These are phyloP conservation scores for Pyracantha coccinea DNA, from an alignment of 331 rosid genomes.

Conservation along the genomic window DNA sequence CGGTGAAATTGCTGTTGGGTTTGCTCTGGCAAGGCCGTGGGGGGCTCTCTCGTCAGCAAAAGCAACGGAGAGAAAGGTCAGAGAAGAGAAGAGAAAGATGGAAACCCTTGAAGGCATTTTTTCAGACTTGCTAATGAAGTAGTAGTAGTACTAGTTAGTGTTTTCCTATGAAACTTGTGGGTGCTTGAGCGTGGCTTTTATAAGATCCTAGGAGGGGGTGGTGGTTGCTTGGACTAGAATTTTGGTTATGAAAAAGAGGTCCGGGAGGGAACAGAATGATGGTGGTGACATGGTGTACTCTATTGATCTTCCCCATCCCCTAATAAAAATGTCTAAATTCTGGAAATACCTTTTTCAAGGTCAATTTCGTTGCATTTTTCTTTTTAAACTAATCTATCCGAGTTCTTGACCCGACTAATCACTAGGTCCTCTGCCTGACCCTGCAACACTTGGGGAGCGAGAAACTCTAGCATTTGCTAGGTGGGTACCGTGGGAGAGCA, in stretches of 20 bases:
- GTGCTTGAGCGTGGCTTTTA: conserved; percentile 37
- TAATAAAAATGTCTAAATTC: neutral
- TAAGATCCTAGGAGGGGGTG: conserved; percentile 33
- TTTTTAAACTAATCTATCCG: no score
- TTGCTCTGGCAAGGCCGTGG: conserved; percentile 60
- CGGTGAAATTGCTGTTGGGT: conserved; percentile 56
- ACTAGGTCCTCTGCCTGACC: no score
- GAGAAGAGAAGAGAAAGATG: conserved; percentile 33
- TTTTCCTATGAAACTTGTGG: conserved; percentile 31
- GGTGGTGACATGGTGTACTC: conserved; percentile 15
- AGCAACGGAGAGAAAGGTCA: conserved; percentile 33
- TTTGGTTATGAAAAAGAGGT: conserved; percentile 36
- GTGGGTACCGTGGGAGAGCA: no score
- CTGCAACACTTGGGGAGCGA: no score
- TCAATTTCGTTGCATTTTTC: neutral
- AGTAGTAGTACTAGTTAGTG: neutral
- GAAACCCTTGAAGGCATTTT: conserved; percentile 28
- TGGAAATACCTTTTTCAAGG: conserved; percentile 15
- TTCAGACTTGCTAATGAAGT: conserved; percentile 5
- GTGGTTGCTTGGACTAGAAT: conserved; percentile 56
- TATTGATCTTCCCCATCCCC: neutral
- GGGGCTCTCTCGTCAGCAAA: conserved; percentile 73
- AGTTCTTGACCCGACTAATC: no score
- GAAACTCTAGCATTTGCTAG: no score
- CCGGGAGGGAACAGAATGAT: conserved; percentile 57